phyloP scores from a whole-genome alignment of 2,329 filamentous ascomycete genomes.

The Colletotrichum abscissum region DNA sequence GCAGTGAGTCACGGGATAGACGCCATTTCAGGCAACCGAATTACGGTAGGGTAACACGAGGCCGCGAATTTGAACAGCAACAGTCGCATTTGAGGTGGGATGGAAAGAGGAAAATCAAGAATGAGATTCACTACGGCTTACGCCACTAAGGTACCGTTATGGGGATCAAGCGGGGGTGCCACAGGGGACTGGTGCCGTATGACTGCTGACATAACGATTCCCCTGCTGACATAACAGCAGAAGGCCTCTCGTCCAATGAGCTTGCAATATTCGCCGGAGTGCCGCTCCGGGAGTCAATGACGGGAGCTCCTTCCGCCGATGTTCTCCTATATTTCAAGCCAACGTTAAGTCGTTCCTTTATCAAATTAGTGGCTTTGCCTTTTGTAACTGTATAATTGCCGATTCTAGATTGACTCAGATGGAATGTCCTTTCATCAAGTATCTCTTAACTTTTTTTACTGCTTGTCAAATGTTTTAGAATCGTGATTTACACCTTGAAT shows the following conservation, averaged over 20 bases:
- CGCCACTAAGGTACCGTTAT: too few species aligned
- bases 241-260: not conserved
- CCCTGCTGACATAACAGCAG: too few species aligned
- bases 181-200: not conserved
- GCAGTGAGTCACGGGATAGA: not conserved
- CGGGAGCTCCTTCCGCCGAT: not conserved
- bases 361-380: too few species aligned
- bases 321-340: fast-evolving
- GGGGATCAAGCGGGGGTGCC: not conserved
- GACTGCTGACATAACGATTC: not conserved
- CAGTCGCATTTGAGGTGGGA: not conserved
- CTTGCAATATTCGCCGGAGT: not conserved
- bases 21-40: not conserved
- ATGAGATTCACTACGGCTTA: not conserved
- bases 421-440: too few species aligned
- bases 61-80: not conserved
- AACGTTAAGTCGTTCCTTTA: too few species aligned
- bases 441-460: too few species aligned
- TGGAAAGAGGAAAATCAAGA: not conserved
- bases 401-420: too few species aligned
- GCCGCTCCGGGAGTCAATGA: not conserved
- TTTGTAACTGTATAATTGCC: too few species aligned
- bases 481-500: fast-evolving
- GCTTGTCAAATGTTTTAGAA: too few species aligned
- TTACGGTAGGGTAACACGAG: not conserved